Evolutionary conservation across 768 basidiomycete genomes (phyloP), one percentile per base, ranked within the genome.

Genomic region (Mycena vitilis): DNA sequence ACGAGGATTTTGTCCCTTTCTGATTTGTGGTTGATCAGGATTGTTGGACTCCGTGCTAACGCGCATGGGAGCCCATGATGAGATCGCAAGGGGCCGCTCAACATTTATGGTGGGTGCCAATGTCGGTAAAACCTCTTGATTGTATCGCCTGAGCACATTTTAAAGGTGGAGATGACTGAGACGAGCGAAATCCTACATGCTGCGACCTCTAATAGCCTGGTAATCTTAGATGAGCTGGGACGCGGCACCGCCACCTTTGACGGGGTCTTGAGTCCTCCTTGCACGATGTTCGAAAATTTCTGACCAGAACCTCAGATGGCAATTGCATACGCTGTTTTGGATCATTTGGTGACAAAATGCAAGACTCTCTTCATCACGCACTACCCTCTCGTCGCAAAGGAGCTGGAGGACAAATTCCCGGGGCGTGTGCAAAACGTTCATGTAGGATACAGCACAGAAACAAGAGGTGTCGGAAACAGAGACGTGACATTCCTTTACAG

Each of bases 321-420:
- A 4, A 94, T 96, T 65, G 95, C 95, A 6, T 84, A 88, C 56
- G 93, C 94, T 4, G 92, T 94, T 0, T 81, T 97, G 45, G 85
- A 93, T 65, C 86, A 95, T 61, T 83, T 96, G 10, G 83, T 91
- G 1, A 85, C 83, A 34, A 84, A 84, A 69, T 90, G 89, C 79
- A 91, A 90, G 77, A 93, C 92, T 1, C 79, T 98, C 42, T 99
- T 98, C 78, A 97, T 98, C 74, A 98, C 97, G 0, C 96, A 98
- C 76, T 98, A 98, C 75, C 95, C 96, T 5, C 82, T 91, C 42
- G 87, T 97, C 15, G 94, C 94, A n/a, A 79, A 83, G 5, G 88
- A 89, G 51, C 75, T 95, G 30, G 87, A 88, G 71, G 83, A 81
- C 36, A 84, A 83, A 65, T 91, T 87, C 75, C 89, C 91, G 1